These are phyloP conservation scores for Dictyostelium discoideum DNA, from an alignment of 78 protist species.

Conservation along the genomic window DNA sequence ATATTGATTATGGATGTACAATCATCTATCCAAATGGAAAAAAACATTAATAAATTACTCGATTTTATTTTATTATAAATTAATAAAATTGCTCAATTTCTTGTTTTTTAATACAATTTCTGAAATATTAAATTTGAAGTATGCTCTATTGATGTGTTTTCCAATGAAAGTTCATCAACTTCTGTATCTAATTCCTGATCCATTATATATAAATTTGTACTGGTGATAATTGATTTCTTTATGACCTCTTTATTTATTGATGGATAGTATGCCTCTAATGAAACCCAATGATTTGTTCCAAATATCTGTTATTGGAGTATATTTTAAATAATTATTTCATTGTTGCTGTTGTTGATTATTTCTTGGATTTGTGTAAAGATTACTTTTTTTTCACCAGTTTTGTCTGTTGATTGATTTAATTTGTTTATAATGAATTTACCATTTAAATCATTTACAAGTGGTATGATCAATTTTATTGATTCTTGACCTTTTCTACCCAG, in stretches of 20 bases:
- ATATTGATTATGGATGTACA: too few relatives aligned
- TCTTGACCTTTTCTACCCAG: neutral
- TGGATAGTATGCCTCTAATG: slow-evolving; percentile 45
- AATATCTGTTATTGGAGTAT: slow-evolving; percentile 16
- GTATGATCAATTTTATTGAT: neutral
- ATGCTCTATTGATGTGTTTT: neutral
- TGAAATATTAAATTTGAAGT: slow-evolving; percentile 8
- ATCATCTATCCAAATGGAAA: too few relatives aligned
- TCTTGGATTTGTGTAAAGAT: neutral
- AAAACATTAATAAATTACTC: too few relatives aligned
- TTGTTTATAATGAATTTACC: neutral
- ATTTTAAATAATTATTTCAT: neutral
- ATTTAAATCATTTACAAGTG: slow-evolving; percentile 24
- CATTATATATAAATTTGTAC: slow-evolving; percentile 36
- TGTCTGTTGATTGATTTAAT: neutral
- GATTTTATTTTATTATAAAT: too few relatives aligned
- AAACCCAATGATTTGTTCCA: slow-evolving; percentile 14
- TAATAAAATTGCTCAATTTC: too few relatives aligned
- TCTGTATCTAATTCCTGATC: slow-evolving; percentile 16
- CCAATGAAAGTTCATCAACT: neutral
- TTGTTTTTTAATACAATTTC: too few relatives aligned
- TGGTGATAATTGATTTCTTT: neutral
- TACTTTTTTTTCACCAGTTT: neutral
- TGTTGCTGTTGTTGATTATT: too few relatives aligned
- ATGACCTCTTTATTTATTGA: neutral